Evolutionary conservation across 345 rosid genomes (phyloP).

Genomic region (Linum tenue): DNA sequence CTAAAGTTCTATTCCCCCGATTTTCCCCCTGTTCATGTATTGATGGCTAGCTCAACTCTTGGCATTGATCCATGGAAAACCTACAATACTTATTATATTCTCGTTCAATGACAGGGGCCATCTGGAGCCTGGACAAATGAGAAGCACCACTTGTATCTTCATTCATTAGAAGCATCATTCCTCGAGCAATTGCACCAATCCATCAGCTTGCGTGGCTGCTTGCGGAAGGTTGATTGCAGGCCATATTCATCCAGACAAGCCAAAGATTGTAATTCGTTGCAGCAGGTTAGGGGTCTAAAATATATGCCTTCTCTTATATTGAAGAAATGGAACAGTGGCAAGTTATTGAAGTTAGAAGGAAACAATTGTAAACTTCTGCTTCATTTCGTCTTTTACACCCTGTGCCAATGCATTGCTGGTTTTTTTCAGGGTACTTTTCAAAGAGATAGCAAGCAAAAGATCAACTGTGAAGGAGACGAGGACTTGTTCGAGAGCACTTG

Average conservation of each 20-base stretch:
- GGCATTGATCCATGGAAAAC: too few relatives aligned
- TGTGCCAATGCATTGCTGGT: background rate
- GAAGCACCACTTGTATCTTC: constrained; percentile 53
- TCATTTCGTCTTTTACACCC: constrained; percentile 1
- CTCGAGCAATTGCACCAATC: constrained; percentile 46
- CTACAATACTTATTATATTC: too few relatives aligned
- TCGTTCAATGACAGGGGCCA: constrained; percentile 29
- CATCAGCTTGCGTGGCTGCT: constrained; percentile 15
- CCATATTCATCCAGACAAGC: constrained; percentile 19
- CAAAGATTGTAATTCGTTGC: constrained; percentile 17
- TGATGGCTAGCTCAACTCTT: too few relatives aligned
- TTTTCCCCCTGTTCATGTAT: too few relatives aligned
- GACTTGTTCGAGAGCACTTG: constrained; percentile 28
- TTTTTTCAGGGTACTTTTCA: constrained; percentile 34
- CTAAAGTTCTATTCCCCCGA: too few relatives aligned
- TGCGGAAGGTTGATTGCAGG: constrained; percentile 14
- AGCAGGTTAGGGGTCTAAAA: constrained; percentile 33
- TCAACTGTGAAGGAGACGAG: constrained; percentile 27
- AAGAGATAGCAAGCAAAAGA: constrained; percentile 38
- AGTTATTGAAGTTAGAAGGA: background rate
- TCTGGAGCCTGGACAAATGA: constrained; percentile 59
- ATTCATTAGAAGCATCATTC: constrained; percentile 56
- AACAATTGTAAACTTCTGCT: background rate
- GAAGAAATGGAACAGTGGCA: background rate
- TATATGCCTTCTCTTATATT: background rate